Evolutionary conservation across 108 stramenopile species (phyloP).

Genomic region (Nannochloropsis salina): DNA sequence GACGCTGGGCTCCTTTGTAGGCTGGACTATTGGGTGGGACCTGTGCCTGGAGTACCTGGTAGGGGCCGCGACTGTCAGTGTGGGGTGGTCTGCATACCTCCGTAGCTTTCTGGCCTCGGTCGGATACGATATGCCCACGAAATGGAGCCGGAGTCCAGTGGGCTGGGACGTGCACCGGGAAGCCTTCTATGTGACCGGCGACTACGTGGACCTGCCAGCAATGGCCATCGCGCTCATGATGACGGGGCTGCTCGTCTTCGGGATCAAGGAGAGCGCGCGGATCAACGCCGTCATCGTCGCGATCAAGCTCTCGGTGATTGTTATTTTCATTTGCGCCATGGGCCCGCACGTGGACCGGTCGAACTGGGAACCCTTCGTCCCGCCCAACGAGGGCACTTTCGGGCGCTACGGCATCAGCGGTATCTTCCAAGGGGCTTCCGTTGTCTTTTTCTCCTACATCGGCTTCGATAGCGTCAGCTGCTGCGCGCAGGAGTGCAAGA

Average conservation of each 20-base stretch:
- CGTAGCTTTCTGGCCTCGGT: background rate
- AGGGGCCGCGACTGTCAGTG: background rate
- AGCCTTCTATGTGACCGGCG: background rate
- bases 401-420: conserved; percentile 2
- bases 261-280: conserved; percentile 17
- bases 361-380: background rate
- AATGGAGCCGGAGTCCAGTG: conserved; percentile 3
- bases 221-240: background rate
- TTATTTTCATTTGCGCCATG: background rate
- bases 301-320: background rate
- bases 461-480: background rate
- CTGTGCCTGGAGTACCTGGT: conserved; percentile 19
- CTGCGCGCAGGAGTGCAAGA: background rate
- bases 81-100: background rate
- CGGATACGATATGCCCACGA: background rate
- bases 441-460: background rate
- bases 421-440: background rate
- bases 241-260: background rate
- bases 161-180: conserved; percentile 10
- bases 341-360: background rate
- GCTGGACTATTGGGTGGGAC: conserved; percentile 9
- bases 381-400: background rate
- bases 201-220: background rate
- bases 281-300: background rate
- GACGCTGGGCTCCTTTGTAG: background rate